Evolutionary conservation across 2,329 filamentous ascomycete genomes (phyloP).

Genomic region (Apiospora marii): DNA sequence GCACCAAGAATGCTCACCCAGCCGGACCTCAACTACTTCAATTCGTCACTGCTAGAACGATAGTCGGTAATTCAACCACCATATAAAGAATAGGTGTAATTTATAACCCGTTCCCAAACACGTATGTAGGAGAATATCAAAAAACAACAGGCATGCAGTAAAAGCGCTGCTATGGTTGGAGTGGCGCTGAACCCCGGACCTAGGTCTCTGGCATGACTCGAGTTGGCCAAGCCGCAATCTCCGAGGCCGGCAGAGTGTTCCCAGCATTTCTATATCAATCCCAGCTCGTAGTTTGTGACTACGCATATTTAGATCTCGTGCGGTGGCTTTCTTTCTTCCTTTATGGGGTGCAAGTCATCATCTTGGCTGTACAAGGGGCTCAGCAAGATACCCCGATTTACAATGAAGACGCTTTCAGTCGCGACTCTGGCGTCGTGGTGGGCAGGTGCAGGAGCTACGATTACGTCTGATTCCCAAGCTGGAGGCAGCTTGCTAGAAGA

Average conservation of each 20-base stretch:
- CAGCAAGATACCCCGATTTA: background rate
- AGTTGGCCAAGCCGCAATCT: constrained; percentile 8
- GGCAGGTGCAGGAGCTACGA: background rate
- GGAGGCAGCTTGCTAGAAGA: background rate
- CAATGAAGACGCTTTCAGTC: background rate
- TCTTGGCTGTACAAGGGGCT: background rate
- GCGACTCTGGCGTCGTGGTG: background rate
- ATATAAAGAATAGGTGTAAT: no score
- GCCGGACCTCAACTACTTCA: background rate
- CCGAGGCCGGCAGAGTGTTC: background rate
- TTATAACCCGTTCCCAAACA: no score
- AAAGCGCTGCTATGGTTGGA: no score
- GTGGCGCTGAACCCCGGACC: background rate
- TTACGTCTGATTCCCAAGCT: background rate
- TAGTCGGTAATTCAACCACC: background rate
- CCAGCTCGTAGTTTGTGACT: background rate
- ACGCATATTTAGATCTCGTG: background rate
- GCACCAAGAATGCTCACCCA: background rate
- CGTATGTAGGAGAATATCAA: no score
- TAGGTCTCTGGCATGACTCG: constrained; percentile 9
- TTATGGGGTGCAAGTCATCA: background rate
- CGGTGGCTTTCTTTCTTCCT: no score
- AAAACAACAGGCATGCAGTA: no score
- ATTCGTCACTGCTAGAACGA: background rate
- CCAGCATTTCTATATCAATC: background rate